Evolutionary conservation across 352 stramenopile species (phyloP).

Genomic region (Globisporangium nagaii): DNA sequence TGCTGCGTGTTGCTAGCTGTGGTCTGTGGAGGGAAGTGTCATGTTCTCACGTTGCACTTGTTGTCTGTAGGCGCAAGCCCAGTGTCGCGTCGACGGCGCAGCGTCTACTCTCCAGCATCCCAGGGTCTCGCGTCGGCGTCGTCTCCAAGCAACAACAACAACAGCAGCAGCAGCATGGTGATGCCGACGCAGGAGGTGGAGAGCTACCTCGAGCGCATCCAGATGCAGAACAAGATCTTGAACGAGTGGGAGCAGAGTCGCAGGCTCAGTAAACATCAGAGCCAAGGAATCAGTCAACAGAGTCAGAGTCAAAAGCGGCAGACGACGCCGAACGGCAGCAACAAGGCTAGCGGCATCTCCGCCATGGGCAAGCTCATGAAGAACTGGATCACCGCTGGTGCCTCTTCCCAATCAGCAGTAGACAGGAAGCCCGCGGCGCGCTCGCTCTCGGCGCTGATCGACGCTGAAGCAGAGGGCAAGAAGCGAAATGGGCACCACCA

Average conservation of each 20-base stretch:
- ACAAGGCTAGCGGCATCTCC: neutral
- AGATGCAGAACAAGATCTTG: slow-evolving; percentile 38
- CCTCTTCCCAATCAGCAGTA: neutral
- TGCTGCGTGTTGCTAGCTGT: too few species aligned
- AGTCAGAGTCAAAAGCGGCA: slow-evolving; percentile 5
- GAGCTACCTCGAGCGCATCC: slow-evolving; percentile 43
- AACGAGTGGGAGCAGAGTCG: slow-evolving; percentile 39
- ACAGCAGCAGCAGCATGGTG: slow-evolving; percentile 12
- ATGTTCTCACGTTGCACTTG: too few species aligned
- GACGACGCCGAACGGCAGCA: neutral
- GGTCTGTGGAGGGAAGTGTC: too few species aligned
- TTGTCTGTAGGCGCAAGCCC: neutral
- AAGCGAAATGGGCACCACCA: slow-evolving; percentile 1
- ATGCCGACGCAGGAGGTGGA: slow-evolving; percentile 53
- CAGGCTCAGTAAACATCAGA: neutral
- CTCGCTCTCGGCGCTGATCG: neutral
- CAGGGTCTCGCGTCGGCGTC: neutral
- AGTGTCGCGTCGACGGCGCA: neutral
- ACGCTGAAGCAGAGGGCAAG: neutral
- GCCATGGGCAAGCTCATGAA: slow-evolving; percentile 12
- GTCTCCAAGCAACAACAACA: neutral
- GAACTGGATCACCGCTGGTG: slow-evolving; percentile 8
- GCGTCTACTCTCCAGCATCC: neutral
- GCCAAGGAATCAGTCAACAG: neutral
- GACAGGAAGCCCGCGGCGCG: slow-evolving; percentile 5